Percentiles rank a stretch among this genome's conserved stretches.
These are phyloP conservation scores for Polysphondylium violaceum DNA, from an alignment of 78 protist species.

Conservation along the genomic window DNA sequence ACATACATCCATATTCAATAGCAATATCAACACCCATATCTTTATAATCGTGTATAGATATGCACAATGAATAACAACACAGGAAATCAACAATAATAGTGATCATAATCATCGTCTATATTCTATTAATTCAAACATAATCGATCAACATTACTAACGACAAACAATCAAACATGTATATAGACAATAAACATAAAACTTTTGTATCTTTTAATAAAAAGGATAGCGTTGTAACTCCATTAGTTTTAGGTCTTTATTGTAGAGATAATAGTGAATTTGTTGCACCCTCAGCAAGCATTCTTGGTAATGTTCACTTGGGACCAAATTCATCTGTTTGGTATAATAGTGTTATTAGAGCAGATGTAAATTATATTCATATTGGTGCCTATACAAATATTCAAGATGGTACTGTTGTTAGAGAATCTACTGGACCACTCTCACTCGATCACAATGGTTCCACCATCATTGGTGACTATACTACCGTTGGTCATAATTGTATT, in stretches of 20 bases:
- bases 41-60: too few relatives aligned
- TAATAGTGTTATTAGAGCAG: slow-evolving; percentile 64
- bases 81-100: background rate
- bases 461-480: slow-evolving; percentile 68
- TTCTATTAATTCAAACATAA: background rate
- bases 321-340: slow-evolving; percentile 59
- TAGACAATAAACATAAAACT: slow-evolving; percentile 68
- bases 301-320: slow-evolving; percentile 69
- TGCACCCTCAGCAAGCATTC: slow-evolving; percentile 61
- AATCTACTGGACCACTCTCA: slow-evolving; percentile 53
- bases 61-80: background rate
- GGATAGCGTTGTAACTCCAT: slow-evolving; percentile 36
- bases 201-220: slow-evolving; percentile 51
- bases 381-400: slow-evolving; percentile 64
- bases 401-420: slow-evolving; percentile 70
- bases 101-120: background rate
- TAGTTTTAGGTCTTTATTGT: slow-evolving; percentile 45
- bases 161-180: background rate
- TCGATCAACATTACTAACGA: background rate
- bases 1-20: background rate
- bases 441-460: slow-evolving; percentile 77
- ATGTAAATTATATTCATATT: slow-evolving; percentile 67
- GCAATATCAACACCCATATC: background rate
- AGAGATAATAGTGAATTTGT: slow-evolving; percentile 38
- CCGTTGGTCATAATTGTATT: slow-evolving; percentile 78